These are phyloP conservation scores for Citeromyces hawaiiensis DNA, from an alignment of 1,139 yeast genomes.

Conservation along the genomic window DNA sequence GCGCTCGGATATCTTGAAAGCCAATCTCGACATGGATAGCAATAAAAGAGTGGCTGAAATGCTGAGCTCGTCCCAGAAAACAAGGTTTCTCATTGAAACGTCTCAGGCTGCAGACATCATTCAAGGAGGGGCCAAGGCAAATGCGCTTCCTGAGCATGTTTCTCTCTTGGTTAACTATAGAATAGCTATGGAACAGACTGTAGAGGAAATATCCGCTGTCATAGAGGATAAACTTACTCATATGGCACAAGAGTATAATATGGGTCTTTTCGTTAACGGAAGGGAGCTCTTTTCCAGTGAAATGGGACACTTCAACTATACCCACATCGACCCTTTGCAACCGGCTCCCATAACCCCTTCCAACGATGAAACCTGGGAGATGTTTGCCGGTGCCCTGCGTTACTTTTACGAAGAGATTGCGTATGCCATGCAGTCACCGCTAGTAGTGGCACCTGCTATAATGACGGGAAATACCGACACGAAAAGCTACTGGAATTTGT, in stretches of 20 bases:
- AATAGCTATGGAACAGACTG: conserved; percentile 32
- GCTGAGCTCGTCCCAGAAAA: conserved; percentile 14
- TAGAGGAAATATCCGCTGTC: conserved; percentile 14
- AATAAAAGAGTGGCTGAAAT: conserved; percentile 23
- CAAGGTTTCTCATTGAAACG: conserved; percentile 26
- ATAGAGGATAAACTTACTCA: conserved; percentile 19
- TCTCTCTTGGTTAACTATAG: conserved; percentile 38
- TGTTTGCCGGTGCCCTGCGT: conserved; percentile 30
- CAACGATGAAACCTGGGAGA: conserved; percentile 26
- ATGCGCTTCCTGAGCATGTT: conserved; percentile 41
- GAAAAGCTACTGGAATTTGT: conserved; percentile 59
- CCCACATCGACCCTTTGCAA: conserved; percentile 18
- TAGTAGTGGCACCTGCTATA: conserved; percentile 49
- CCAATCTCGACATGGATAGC: conserved; percentile 3
- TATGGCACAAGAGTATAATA: conserved; percentile 24
- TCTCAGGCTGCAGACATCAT: conserved; percentile 51
- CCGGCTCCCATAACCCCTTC: conserved; percentile 35
- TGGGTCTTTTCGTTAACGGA: background rate
- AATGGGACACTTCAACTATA: conserved; percentile 25
- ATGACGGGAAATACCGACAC: conserved; percentile 85
- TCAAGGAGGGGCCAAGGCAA: conserved; percentile 45
- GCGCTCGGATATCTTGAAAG: background rate
- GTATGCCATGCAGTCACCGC: conserved; percentile 14
- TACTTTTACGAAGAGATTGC: conserved; percentile 33
- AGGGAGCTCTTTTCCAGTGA: conserved; percentile 6